Base-by-base conservation (phyloP, 352 stramenopile species). In the Elongisporangium anandrum region DNA sequence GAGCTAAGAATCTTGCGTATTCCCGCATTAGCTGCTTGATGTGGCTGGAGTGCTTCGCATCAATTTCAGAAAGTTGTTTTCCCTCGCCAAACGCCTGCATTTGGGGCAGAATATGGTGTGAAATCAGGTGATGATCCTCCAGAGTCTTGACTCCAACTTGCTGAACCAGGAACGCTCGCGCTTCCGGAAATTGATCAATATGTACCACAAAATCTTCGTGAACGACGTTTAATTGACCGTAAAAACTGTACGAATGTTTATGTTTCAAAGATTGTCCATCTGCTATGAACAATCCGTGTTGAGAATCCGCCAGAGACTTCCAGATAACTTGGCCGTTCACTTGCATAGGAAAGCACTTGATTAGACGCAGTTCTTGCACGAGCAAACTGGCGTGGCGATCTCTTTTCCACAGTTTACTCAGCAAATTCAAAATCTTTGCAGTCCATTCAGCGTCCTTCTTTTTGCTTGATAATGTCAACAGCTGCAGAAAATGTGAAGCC, bases 271-370 rank as follows among this genome's bases (percentile, higher is more conserved):
- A 5, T 7, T 50, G 21, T 17, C 58, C 24, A 16, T 49, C 50
- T 17, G 57, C 20, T 6, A 77, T 52, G 57, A 74, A 77, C 16
- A 66, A 29, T 45, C 68, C 70, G 45, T 85, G 73, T 1, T 73
- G 65, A 17, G 58, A 55, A 24, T 81, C 72, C 45, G 71, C 68
- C 45, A 88, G 60, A 24, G 73, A 88, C 20, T 77, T 54, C 70
- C 70, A 92, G 13, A 56, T 9, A 17, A 58, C 2, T 17, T 55
- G 15, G 17, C 2, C 59, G 17, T 54, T 49, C 13, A 47, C 51
- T n/a, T 78, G 64, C 20, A 92, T 52, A 1, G 77, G 81, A 49
- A 94, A 91, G 47, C 81, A 94, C 66, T 76, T 77, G 59, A 92
- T 77, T n/a, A 87, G 61, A 16, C 81, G 72, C 26, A 94, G 61